These are phyloP conservation scores for Rutstroemia sydowiana DNA, from an alignment of 2,329 filamentous ascomycete species.

Conservation along the genomic window DNA sequence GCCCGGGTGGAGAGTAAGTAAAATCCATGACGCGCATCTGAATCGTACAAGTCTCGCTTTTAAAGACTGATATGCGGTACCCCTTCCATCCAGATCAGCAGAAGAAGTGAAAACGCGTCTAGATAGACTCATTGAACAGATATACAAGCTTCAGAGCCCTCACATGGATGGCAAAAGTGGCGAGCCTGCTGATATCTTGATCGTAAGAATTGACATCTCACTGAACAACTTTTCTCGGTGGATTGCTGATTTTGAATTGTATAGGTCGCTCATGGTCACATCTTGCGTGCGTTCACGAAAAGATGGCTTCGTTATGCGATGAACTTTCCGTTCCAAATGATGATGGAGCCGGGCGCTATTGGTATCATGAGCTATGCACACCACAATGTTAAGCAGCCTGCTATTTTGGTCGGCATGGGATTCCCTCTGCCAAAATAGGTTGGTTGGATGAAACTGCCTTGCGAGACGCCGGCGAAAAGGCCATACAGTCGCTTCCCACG, in stretches of 20 bases:
- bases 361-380: conserved; percentile 23
- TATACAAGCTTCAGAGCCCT: conserved; percentile 11
- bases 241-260: conserved; percentile 24
- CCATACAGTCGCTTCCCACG: no score
- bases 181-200: conserved; percentile 31
- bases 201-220: conserved; percentile 14
- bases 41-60: no score
- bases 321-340: conserved; percentile 19
- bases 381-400: conserved; percentile 20
- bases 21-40: no score
- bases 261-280: no score
- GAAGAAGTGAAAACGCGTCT: conserved; percentile 12
- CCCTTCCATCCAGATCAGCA: conserved; percentile 6
- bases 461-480: no score
- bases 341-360: conserved; percentile 25
- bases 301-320: conserved; percentile 34
- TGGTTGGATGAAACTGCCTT: no score
- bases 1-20: no score
- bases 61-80: no score
- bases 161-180: conserved; percentile 33
- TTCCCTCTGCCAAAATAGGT: conserved; percentile 20
- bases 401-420: conserved; percentile 29
- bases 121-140: conserved; percentile 9
- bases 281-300: no score
- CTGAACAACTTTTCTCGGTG: background rate